These are phyloP conservation scores for Arthrobotrys conoides DNA, from an alignment of 2,329 filamentous ascomycete genomes.

Conservation along the genomic window DNA sequence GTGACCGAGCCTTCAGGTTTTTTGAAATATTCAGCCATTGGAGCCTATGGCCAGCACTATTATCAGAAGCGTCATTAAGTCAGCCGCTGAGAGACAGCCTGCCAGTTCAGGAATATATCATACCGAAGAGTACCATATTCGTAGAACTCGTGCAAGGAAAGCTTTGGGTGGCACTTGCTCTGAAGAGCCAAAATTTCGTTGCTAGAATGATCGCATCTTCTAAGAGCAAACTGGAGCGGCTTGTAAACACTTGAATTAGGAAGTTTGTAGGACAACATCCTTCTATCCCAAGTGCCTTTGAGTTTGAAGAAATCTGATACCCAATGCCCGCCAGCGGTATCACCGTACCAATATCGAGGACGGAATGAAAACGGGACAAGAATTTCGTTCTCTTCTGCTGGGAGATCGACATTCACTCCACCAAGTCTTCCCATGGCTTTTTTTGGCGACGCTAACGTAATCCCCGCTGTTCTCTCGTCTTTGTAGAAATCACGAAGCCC, in stretches of 20 bases:
- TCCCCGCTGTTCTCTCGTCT: slow-evolving; percentile 23
- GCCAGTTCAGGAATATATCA: background rate
- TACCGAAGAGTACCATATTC: slow-evolving; percentile 67
- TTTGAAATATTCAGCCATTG: slow-evolving; percentile 74
- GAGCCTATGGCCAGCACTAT: slow-evolving; percentile 69
- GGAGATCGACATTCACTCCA: slow-evolving; percentile 64
- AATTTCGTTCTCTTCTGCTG: slow-evolving; percentile 66
- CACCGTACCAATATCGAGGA: slow-evolving; percentile 67
- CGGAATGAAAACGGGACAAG: slow-evolving; percentile 69
- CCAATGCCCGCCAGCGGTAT: slow-evolving; percentile 61
- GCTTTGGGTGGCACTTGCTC: slow-evolving; percentile 68
- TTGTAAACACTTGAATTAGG: slow-evolving; percentile 63
- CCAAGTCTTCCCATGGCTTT: slow-evolving; percentile 67
- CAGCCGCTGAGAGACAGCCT: slow-evolving; percentile 49
- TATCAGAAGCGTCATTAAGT: slow-evolving; percentile 64
- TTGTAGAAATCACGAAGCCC: slow-evolving; percentile 43
- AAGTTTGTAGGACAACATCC: slow-evolving; percentile 68
- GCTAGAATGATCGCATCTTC: slow-evolving; percentile 64
- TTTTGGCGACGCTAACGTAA: slow-evolving; percentile 66
- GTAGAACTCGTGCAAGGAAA: slow-evolving; percentile 73
- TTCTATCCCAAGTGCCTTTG: slow-evolving; percentile 48
- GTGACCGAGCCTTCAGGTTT: slow-evolving; percentile 69
- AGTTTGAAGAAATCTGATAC: slow-evolving; percentile 60
- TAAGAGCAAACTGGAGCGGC: slow-evolving; percentile 63
- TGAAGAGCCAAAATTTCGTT: slow-evolving; percentile 73